Conservation (phyloP, 2,329 filamentous ascomycete species). For the Arachnopeziza araneosa region DNA sequence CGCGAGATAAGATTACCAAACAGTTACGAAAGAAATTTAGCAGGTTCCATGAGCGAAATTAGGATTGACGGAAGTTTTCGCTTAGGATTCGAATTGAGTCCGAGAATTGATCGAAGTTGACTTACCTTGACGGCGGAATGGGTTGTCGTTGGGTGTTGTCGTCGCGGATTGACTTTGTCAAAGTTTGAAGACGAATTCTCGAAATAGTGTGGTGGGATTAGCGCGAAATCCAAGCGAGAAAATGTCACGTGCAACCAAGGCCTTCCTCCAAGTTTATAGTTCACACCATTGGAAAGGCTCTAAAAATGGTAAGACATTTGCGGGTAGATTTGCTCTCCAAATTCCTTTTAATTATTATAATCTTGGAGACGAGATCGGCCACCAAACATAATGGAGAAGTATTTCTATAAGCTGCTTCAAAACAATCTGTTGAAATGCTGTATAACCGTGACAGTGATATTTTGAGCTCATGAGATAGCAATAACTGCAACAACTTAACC, state of each 20-base stretch:
- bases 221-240: neutral
- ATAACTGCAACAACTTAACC: neutral
- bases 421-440: too few species aligned
- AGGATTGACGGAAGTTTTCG: neutral
- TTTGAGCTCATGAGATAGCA: neutral
- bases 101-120: neutral
- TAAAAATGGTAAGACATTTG: too few species aligned
- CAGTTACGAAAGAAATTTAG: neutral
- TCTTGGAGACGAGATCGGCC: too few species aligned
- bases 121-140: neutral
- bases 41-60: neutral
- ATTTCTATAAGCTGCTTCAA: too few species aligned
- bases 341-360: too few species aligned
- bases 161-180: neutral
- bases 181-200: neutral
- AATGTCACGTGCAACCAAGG: neutral
- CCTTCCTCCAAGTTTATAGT: too few species aligned
- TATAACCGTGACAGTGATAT: too few species aligned
- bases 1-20: neutral
- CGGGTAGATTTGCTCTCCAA: too few species aligned
- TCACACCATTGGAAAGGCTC: too few species aligned
- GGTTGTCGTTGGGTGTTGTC: neutral
- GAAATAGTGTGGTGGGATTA: neutral
- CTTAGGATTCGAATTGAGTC: neutral
- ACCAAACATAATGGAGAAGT: too few species aligned